Conservation (phyloP, 2,329 filamentous ascomycete species). For the Corinectria fuckeliana region DNA sequence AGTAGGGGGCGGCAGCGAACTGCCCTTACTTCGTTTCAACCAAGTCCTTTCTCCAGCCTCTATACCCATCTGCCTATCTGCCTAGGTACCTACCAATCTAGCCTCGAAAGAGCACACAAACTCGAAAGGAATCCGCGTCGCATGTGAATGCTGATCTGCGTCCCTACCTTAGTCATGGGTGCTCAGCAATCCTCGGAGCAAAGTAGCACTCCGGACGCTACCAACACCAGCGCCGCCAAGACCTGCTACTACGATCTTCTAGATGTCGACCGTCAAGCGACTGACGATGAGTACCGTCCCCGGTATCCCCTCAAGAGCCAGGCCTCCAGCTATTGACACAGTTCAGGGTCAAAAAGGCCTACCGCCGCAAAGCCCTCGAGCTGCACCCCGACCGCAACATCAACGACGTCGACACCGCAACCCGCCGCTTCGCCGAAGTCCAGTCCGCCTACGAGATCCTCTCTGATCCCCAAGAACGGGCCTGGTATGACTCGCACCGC, state of each 20-base stretch:
- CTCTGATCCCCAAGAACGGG: slow-evolving; percentile 91
- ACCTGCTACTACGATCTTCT: slow-evolving; percentile 89
- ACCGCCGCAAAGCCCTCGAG: slow-evolving; percentile 87
- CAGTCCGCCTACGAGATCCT: slow-evolving; percentile 96
- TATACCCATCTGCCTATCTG: background rate
- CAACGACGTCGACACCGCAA: slow-evolving; percentile 83
- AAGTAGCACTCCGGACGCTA: slow-evolving; percentile 42
- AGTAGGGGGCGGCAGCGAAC: too few species aligned
- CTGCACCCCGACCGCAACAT: slow-evolving; percentile 95
- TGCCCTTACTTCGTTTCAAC: too few species aligned
- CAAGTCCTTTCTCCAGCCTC: too few species aligned
- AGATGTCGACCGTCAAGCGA: slow-evolving; percentile 72
- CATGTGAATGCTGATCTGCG: background rate
- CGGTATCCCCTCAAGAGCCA: background rate
- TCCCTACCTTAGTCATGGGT: slow-evolving; percentile 50
- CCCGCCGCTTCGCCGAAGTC: slow-evolving; percentile 85
- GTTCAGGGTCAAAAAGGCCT: slow-evolving; percentile 86
- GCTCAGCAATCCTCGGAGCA: slow-evolving; percentile 60
- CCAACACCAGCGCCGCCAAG: slow-evolving; percentile 56
- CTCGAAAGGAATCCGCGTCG: too few species aligned
- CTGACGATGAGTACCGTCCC: slow-evolving; percentile 75
- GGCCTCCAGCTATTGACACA: slow-evolving; percentile 8
- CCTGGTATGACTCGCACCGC: slow-evolving; percentile 97
- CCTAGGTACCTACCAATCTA: background rate
- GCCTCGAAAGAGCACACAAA: too few species aligned